These are phyloP conservation scores for Ogataea nonfermentans DNA, from an alignment of 805 yeast genomes.

Conservation along the genomic window DNA sequence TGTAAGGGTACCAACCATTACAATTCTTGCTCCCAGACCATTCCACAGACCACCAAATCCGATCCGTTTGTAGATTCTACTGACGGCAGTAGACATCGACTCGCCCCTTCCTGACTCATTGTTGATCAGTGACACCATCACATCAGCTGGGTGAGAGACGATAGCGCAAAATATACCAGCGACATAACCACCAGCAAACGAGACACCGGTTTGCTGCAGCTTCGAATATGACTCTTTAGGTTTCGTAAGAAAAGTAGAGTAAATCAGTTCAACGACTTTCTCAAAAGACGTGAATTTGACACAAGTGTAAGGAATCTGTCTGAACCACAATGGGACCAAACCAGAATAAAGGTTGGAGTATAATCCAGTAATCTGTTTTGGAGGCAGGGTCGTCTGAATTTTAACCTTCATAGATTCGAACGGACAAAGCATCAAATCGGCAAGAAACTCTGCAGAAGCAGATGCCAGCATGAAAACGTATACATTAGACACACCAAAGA, in stretches of 20 bases:
- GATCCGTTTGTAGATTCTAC: constrained; percentile 74
- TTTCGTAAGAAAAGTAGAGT: constrained; percentile 61
- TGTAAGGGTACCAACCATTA: constrained; percentile 96
- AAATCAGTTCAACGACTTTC: constrained; percentile 80
- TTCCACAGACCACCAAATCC: constrained; percentile 94
- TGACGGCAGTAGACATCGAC: constrained; percentile 61
- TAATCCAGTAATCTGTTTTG: constrained; percentile 61
- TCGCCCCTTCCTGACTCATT: constrained; percentile 66
- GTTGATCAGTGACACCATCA: constrained; percentile 92
- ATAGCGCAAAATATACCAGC: constrained; percentile 97
- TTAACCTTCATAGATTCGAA: constrained; percentile 93
- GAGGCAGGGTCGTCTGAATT: constrained; percentile 92
- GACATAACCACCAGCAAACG: constrained; percentile 92
- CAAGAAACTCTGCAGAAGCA: constrained; percentile 92
- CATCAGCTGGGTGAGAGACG: constrained; percentile 99
- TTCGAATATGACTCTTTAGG: constrained; percentile 69
- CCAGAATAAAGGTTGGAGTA: constrained; percentile 78
- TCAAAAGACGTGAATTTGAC: constrained; percentile 95
- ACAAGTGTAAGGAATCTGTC: constrained; percentile 99
- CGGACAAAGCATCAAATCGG: constrained; percentile 89
- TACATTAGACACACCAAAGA: constrained; percentile 70
- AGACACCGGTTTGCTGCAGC: constrained; percentile 86
- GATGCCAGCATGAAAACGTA: constrained; percentile 77
- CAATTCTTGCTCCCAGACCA: constrained; percentile 89
- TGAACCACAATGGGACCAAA: constrained; percentile 86